Evolutionary conservation across 31 red algal species (phyloP).

Genomic region (Bonnemaisonia californica): DNA sequence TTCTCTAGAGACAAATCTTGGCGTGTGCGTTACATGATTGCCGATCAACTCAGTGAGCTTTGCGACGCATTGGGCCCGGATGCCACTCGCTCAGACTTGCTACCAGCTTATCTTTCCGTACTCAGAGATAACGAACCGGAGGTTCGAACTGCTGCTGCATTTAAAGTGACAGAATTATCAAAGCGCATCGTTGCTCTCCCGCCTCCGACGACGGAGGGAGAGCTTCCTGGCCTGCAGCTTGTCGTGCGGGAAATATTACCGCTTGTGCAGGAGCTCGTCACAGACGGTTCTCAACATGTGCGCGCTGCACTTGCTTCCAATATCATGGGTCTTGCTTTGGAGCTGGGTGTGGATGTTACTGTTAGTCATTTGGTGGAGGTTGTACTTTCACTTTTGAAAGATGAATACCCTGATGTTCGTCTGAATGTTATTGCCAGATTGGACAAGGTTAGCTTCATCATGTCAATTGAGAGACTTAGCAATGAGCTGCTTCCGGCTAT

Average conservation of each 20-base stretch:
- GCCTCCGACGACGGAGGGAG: slow-evolving; percentile 7
- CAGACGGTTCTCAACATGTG: slow-evolving; percentile 84
- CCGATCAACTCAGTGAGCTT: slow-evolving; percentile 70
- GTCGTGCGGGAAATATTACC: slow-evolving; percentile 69
- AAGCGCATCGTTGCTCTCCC: slow-evolving; percentile 48
- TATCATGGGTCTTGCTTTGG: slow-evolving; percentile 87
- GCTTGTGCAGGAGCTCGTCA: slow-evolving; percentile 72
- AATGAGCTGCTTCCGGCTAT: slow-evolving; percentile 91
- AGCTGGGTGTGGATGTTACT: slow-evolving; percentile 69
- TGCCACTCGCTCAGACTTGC: slow-evolving; percentile 68
- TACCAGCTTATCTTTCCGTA: slow-evolving; percentile 63
- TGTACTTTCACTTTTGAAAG: slow-evolving; percentile 83
- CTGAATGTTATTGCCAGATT: slow-evolving; percentile 88
- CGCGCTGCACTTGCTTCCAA: slow-evolving; percentile 87
- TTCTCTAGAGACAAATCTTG: slow-evolving; percentile 90
- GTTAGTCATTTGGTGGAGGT: slow-evolving; percentile 70
- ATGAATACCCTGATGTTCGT: slow-evolving; percentile 93
- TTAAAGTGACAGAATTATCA: slow-evolving; percentile 79
- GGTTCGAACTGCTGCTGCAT: slow-evolving; percentile 94
- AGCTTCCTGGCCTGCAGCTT: slow-evolving; percentile 37
- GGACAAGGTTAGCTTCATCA: slow-evolving; percentile 85
- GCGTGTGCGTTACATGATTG: slow-evolving; percentile 96
- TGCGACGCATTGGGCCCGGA: slow-evolving; percentile 67
- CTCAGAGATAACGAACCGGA: slow-evolving; percentile 92
- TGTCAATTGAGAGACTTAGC: slow-evolving; percentile 82